Base-by-base conservation (phyloP, 2,329 filamentous ascomycete species). In the Verticillium tricorpus region DNA sequence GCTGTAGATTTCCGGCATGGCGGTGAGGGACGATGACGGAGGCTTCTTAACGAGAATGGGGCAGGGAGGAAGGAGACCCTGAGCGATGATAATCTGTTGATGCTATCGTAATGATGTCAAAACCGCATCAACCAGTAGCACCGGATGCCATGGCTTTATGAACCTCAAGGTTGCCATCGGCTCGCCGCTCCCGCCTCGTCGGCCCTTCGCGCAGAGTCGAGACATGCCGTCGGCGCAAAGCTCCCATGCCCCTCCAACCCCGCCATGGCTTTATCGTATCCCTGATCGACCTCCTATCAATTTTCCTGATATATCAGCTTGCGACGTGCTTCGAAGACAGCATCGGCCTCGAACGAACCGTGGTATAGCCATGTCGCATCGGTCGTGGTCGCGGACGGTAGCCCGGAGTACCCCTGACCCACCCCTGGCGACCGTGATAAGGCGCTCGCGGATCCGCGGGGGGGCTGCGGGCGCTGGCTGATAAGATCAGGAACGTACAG, bases 1-100 rank as follows among this genome's bases (percentile, higher is more conserved):
- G 61, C 66, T 57, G 67, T 72, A 71, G 2, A 64, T 57, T 62
- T 71, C 69, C 9, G 70, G 70, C 70, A 72, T 72, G 32, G 35
- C 61, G 56, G 22, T 7, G 60, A 31, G 7, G 35, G 56, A n/a
- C 32, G 54, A 15, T n/a, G 5, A 28, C 5, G 5, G 28, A 28
- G 28, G 28, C 28, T 28, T 6, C 5, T 28, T 28, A 28, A 5
- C 6, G 28, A 28, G 28, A 28, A 40, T 8, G 37, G 15, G 37
- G 14, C 14, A 56, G n/a, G 19, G 12, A 56, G 25, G 54, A 14
- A 34, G 15, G 25, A n/a, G 22, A 15, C 19, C 14, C n/a, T 32
- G 2, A 7, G 54, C 32, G 25, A 32, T 14, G 52, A 32, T 31
- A 22, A n/a, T 14, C 14, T 14, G 34, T 3, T 9, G 2, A 12